These are phyloP conservation scores for Ogataea siamensis DNA, from an alignment of 805 yeast genomes.

Conservation along the genomic window DNA sequence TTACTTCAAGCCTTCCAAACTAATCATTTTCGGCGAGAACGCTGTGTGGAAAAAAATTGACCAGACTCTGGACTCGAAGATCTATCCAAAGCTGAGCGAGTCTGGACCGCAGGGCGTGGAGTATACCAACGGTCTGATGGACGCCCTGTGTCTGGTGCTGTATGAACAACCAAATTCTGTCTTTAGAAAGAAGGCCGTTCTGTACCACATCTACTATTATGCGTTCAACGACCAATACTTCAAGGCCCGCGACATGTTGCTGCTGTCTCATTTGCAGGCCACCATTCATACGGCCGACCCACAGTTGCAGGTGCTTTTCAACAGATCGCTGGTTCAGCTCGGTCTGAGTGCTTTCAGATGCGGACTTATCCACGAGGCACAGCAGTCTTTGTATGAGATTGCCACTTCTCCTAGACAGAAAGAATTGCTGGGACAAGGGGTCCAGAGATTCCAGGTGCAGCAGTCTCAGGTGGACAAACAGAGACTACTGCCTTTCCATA, in stretches of 20 bases:
- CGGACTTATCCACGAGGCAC: constrained; percentile 82
- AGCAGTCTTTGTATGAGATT: constrained; percentile 83
- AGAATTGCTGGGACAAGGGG: constrained; percentile 92
- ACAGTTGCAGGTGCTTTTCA: constrained; percentile 84
- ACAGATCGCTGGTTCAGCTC: constrained; percentile 92
- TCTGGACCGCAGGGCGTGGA: constrained; percentile 30
- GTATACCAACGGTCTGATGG: constrained; percentile 57
- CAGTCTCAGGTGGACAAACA: constrained; percentile 58
- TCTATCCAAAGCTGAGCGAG: constrained; percentile 34
- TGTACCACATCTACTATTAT: constrained; percentile 83
- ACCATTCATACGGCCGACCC: constrained; percentile 84
- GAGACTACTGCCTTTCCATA: constrained; percentile 92
- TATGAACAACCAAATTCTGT: constrained; percentile 64
- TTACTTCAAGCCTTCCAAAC: constrained; percentile 83
- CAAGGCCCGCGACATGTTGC: constrained; percentile 84
- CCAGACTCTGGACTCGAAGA: constrained; percentile 33
- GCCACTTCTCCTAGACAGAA: constrained; percentile 82
- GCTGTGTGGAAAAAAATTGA: constrained; percentile 68
- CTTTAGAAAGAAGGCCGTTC: constrained; percentile 78
- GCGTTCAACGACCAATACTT: constrained; percentile 84
- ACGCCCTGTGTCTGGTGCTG: constrained; percentile 61
- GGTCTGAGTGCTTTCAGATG: constrained; percentile 94
- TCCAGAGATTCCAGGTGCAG: constrained; percentile 59
- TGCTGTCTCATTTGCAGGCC: constrained; percentile 81
- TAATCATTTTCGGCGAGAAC: constrained; percentile 66